These are phyloP conservation scores for Magnolia officinalis DNA, from an alignment of 164 flowering plant genomes.

Conservation along the genomic window DNA sequence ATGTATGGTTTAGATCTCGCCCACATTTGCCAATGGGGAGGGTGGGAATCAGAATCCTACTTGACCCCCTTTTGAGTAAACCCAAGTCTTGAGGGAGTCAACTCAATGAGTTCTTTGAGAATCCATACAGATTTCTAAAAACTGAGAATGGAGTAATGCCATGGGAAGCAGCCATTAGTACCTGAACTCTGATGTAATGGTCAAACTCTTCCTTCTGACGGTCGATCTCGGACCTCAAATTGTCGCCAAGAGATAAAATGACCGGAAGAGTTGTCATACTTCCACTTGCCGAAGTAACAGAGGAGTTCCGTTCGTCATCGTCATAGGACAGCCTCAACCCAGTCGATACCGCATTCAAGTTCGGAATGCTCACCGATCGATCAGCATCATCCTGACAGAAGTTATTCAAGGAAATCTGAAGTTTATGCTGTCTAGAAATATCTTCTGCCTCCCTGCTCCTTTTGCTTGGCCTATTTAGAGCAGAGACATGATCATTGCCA, in stretches of 20 bases:
- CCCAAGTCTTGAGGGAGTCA: not conserved
- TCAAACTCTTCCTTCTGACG: conserved; percentile 74
- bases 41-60: not conserved
- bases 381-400: conserved; percentile 53
- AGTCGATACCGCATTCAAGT: conserved; percentile 66
- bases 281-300: conserved; percentile 71
- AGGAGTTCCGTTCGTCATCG: conserved; percentile 79
- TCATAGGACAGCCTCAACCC: conserved; percentile 79
- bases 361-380: conserved; percentile 42
- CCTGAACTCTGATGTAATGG: conserved; percentile 70
- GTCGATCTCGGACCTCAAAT: conserved; percentile 52
- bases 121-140: not conserved
- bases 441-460: conserved; percentile 58
- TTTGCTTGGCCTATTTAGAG: conserved; percentile 42
- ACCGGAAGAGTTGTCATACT: conserved; percentile 54
- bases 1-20: not conserved
- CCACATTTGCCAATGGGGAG: not conserved
- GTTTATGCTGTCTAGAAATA: conserved; percentile 48
- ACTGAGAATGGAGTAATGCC: not conserved
- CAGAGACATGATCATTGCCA: conserved; percentile 46
- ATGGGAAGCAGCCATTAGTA: conserved; percentile 13
- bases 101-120: not conserved
- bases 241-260: conserved; percentile 48
- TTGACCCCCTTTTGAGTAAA: not conserved
- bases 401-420: conserved; percentile 64